Percentiles rank a stretch among this genome's conserved stretches.
These are phyloP conservation scores for Ganoderma resinaceum DNA, from an alignment of 1,284 basidiomycete species.

Conservation along the genomic window DNA sequence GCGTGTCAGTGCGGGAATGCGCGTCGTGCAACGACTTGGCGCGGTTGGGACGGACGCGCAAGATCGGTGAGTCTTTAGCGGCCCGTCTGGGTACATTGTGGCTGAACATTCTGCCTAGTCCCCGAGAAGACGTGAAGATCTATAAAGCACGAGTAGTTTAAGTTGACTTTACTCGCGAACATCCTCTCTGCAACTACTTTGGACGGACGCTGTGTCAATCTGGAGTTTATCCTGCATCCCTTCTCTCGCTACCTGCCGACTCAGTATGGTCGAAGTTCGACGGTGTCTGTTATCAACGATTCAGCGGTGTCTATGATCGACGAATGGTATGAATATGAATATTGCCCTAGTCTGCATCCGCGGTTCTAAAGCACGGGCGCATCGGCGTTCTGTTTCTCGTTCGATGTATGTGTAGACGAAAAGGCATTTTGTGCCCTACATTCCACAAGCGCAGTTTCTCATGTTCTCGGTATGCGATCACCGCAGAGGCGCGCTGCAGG, in stretches of 20 bases:
- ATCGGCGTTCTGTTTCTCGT: background rate
- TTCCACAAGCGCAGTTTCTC: background rate
- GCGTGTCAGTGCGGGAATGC: slow-evolving; percentile 85
- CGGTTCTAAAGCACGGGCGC: background rate
- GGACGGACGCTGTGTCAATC: slow-evolving; percentile 1
- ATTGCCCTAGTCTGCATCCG: background rate
- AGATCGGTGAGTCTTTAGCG: slow-evolving; percentile 63
- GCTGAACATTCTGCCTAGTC: slow-evolving; percentile 50
- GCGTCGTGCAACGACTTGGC: slow-evolving; percentile 84
- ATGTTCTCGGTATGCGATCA: slow-evolving; percentile 10
- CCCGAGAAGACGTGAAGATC: slow-evolving; percentile 83
- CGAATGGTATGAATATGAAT: slow-evolving; percentile 9
- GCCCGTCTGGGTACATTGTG: slow-evolving; percentile 17
- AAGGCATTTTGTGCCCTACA: background rate
- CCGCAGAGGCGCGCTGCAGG: slow-evolving; percentile 7
- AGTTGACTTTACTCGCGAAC: slow-evolving; percentile 5
- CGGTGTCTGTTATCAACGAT: background rate
- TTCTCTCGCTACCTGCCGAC: slow-evolving; percentile 3
- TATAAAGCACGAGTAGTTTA: slow-evolving; percentile 68
- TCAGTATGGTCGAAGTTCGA: slow-evolving; percentile 1
- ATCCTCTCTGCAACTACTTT: background rate
- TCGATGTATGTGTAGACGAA: background rate
- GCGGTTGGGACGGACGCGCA: slow-evolving; percentile 82
- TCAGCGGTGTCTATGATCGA: background rate
- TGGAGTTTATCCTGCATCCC: background rate